Base-by-base conservation (phyloP, 805 yeast genomes). In the Cyberlindnera mississippiensis region DNA sequence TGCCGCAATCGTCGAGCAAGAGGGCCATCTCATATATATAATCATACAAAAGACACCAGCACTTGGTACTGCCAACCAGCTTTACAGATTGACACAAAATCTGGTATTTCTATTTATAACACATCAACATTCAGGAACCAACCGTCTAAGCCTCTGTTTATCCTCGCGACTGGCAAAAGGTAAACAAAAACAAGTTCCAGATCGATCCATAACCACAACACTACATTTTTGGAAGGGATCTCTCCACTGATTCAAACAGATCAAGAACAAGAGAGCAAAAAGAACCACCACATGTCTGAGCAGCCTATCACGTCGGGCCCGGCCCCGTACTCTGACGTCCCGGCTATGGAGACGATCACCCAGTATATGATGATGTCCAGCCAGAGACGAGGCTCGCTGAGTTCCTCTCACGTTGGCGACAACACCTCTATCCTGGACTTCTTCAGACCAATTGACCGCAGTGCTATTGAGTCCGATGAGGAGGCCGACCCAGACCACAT, bases 401-500 rank as follows among this genome's bases (percentile, higher is more conserved):
- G 42, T 27, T 48, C 53, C 24, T 45, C 51, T 19, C 44, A 43
- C 28, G 24, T 41, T 14, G 41, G 41, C 27, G 50, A 47, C 14
- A 49, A 48, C 7, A 59, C 55, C 19, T 52, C 53, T 27, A 53
- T 57, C 28, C 31, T 57, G 14, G 61, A 57, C 41, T 42, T 57
- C 33, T 55, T 57, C 42, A 42, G 48, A 8, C 44, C 55, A 3
- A 15, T 38, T 16, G 46, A 39, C 28, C 45, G 42, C 28, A 30
- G 19, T n/a, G 41, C 43, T 7, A 38, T 37, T 17, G 44, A 41
- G 11, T 35, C 36, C 19, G 49, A 46, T 6, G 45, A 42, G 13
- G 50, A 45, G 10, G 29, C 27, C 12, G 38, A 24, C 24, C 34
- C 37, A 4, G 44, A 47, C 22, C 44, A 40, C 45, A 37, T 42